Conservation (phyloP, 805 yeast genomes). For the Blastobotrys terrestris region DNA sequence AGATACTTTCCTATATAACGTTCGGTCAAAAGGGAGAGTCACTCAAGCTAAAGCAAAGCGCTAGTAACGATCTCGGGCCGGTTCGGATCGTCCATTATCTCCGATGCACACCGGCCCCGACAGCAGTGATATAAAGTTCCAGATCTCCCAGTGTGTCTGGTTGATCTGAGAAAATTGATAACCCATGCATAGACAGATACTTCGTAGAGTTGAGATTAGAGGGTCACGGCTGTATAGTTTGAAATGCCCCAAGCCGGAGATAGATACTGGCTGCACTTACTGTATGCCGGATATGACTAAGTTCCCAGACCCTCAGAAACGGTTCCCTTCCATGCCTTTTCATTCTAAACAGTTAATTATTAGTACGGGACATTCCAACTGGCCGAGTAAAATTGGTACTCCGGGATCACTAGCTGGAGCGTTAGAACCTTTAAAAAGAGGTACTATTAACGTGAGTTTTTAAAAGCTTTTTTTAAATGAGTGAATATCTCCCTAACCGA, state of each 20-base stretch:
- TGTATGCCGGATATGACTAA: conserved; percentile 42
- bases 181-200: background rate
- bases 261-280: conserved; percentile 57
- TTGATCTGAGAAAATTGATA: no score
- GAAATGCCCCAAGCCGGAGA: conserved; percentile 44
- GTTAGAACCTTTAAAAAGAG: background rate
- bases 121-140: no score
- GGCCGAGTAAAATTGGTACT: conserved; percentile 38
- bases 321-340: conserved; percentile 41
- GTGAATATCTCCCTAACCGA: background rate
- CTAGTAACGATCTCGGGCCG: no score
- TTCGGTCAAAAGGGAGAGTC: no score
- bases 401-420: conserved; percentile 1
- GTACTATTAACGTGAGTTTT: conserved; percentile 5
- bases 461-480: no score
- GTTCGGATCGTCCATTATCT: no score
- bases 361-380: conserved; percentile 37
- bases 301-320: conserved; percentile 35
- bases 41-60: no score
- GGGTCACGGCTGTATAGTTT: conserved; percentile 8
- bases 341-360: conserved; percentile 54
- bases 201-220: background rate
- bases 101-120: no score
- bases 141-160: background rate
- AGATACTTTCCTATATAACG: no score